These are phyloP conservation scores for Trichoderma sp. DNA, from an alignment of 2,329 filamentous ascomycete species.

Conservation along the genomic window DNA sequence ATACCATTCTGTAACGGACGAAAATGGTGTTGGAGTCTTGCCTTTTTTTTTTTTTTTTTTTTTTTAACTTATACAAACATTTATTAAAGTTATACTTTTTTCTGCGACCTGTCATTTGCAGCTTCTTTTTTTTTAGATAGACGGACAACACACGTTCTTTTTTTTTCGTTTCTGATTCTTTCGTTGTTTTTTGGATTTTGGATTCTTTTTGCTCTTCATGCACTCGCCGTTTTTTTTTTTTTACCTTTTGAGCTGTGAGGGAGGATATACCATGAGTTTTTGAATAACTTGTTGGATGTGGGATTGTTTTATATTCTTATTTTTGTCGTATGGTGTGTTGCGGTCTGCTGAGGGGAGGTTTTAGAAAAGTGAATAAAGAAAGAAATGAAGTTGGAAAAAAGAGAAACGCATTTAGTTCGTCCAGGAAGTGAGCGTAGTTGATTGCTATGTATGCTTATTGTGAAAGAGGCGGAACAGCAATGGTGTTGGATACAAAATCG, in stretches of 20 bases:
- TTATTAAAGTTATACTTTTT: not conserved
- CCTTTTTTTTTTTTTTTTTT: not conserved
- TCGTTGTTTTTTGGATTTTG: not conserved
- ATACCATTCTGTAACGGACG: constrained; percentile 23
- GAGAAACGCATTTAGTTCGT: not conserved
- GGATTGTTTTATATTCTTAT: not conserved
- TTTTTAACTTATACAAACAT: not conserved
- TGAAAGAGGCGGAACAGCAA: too few species aligned
- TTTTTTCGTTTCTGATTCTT: not conserved
- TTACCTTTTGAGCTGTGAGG: constrained; percentile 4
- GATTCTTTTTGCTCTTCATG: not conserved
- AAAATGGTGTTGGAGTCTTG: constrained; percentile 21
- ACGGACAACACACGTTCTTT: constrained; percentile 24
- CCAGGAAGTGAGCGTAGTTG: not conserved
- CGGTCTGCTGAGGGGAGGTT: not conserved
- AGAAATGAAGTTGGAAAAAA: not conserved
- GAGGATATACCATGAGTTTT: constrained; percentile 27
- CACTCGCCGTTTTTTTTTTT: not conserved
- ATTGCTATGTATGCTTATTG: too few species aligned
- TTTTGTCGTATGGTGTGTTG: not conserved
- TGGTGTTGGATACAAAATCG: too few species aligned
- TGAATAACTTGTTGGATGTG: constrained; percentile 14
- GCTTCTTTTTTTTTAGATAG: constrained; percentile 10
- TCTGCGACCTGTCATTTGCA: not conserved
- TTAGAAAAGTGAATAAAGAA: not conserved